Conservation (phyloP, 139 green algal species). For the Haematococcus sp. region DNA sequence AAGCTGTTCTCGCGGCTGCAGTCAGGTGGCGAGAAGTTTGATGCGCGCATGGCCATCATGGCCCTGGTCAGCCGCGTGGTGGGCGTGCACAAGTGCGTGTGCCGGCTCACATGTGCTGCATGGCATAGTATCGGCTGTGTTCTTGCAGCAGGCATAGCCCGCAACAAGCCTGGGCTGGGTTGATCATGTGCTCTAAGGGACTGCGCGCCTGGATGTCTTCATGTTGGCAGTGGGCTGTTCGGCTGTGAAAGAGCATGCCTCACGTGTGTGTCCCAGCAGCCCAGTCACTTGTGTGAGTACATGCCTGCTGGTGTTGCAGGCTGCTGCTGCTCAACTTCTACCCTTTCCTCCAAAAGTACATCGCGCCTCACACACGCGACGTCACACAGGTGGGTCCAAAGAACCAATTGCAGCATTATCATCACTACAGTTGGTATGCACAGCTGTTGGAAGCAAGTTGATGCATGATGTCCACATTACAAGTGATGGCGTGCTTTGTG, state of each 20-base stretch:
- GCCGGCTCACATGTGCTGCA: neutral
- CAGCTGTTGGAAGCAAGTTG: too few relatives aligned
- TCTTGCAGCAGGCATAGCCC: neutral
- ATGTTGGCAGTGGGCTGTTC: too few relatives aligned
- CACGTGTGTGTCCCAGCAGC: too few relatives aligned
- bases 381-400: slow-evolving; percentile 67
- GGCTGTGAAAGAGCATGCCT: too few relatives aligned
- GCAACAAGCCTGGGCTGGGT: neutral
- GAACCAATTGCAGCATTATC: too few relatives aligned
- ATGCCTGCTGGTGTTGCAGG: too few relatives aligned
- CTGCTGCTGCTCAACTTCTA: slow-evolving; percentile 97
- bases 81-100: slow-evolving; percentile 76
- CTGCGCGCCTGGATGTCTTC: too few relatives aligned
- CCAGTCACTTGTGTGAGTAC: too few relatives aligned
- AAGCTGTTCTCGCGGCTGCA: slow-evolving; percentile 80
- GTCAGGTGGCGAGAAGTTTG: slow-evolving; percentile 67
- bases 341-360: slow-evolving; percentile 88
- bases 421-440: too few relatives aligned
- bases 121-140: neutral
- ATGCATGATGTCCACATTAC: too few relatives aligned
- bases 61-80: slow-evolving; percentile 72
- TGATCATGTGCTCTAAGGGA: neutral
- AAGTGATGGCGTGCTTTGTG: too few relatives aligned
- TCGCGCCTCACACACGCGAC: slow-evolving; percentile 74
- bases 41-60: slow-evolving; percentile 79